phyloP scores from a whole-genome alignment of 139 green algal species.

The Diplosphaera chodatii region DNA sequence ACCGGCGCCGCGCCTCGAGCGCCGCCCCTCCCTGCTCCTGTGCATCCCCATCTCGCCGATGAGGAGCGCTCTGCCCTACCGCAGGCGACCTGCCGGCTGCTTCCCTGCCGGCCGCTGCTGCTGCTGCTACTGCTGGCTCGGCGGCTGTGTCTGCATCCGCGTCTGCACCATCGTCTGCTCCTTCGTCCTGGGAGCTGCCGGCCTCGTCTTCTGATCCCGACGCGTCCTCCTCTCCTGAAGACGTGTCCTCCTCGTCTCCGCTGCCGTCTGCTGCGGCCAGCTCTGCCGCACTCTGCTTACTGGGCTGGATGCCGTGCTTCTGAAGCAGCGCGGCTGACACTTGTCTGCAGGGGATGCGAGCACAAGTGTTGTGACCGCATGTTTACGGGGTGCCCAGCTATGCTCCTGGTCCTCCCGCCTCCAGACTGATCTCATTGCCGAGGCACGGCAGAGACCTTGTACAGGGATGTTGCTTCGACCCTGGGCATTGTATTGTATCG shows the following conservation, averaged over 20 bases:
- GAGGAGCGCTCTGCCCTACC: no score
- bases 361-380: no score
- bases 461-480: no score
- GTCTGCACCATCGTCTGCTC: no score
- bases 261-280: constrained; percentile 20
- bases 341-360: background rate
- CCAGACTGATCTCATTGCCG: no score
- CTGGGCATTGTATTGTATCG: no score
- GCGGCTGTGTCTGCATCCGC: constrained; percentile 2
- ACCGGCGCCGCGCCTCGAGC: no score
- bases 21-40: no score
- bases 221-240: constrained; percentile 14
- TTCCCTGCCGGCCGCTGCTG: constrained; percentile 4
- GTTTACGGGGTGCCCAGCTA: no score
- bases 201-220: constrained; percentile 15
- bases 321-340: constrained; percentile 27
- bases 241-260: constrained; percentile 7
- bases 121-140: background rate
- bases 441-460: no score
- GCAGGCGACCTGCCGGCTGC: constrained; percentile 2
- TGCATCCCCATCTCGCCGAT: no score
- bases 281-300: constrained; percentile 18
- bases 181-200: background rate
- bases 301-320: constrained; percentile 22
- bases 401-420: no score